Evolutionary conservation across 2,329 filamentous ascomycete species (phyloP), one percentile per base, ranked within the genome.

Genomic region (Aschersonia sp.): DNA sequence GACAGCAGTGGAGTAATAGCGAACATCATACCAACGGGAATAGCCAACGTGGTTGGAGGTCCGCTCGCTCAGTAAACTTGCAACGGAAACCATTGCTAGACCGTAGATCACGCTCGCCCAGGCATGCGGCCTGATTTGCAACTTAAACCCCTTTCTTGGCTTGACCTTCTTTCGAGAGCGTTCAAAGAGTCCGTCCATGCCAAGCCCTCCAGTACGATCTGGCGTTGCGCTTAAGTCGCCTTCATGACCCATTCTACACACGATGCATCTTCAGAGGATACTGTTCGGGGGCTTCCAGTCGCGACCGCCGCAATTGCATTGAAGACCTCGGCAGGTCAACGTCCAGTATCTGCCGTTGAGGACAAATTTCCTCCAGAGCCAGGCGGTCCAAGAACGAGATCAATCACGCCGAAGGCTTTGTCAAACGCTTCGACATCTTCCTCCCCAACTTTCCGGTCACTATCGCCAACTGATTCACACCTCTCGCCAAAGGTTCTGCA

Each of bases 211-310:
- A 22, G 22, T 22, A 22, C 12, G 35, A 37, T 37, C 35, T 37
- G 35, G 14, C 40, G 14, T 45, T 49, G 44, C 31, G 45, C 45
- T 46, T 47, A 53, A 55, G 53, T 56, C 62, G 63, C 59, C 65
- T 78, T 73, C 69, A 86, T 86, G 82, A 79, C 79, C 75, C 74
- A 79, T 65, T 69, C 75, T 61, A 70, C 76, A 63, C 70, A 83
- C 78, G 78, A 71, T 69, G 69, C 73, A 59, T 68, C 76, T 61
- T 73, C 78, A 57, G 71, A 77, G 67, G 76, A 82, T 65, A 78
- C 81, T 62, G 76, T 83, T 65, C 79, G 81, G 64, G 76, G 81
- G 58, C 75, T 84, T 63, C 81, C 84, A 58, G 69, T 79, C 60
- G 80, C 81, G 55, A 73, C 79, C 56, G 76, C 81, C 52, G 61